These are phyloP conservation scores for Salix exigua DNA, from an alignment of 345 rosid species.

Conservation along the genomic window DNA sequence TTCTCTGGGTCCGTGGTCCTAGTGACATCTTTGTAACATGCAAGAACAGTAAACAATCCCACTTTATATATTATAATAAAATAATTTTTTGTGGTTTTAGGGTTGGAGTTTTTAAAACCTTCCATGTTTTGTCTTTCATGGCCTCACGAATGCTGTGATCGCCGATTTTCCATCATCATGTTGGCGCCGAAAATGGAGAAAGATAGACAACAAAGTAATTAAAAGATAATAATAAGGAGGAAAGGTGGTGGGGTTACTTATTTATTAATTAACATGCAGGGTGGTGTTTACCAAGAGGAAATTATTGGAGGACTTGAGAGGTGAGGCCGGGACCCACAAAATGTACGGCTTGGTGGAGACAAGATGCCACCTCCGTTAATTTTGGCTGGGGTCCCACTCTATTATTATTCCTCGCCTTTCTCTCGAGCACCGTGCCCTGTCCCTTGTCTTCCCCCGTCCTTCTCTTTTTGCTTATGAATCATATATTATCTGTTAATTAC, in stretches of 20 bases:
- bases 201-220: no score
- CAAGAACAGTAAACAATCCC: no score
- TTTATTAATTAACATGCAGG: neutral
- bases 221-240: neutral
- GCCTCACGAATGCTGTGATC: no score
- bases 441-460: neutral
- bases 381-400: slow-evolving; percentile 24
- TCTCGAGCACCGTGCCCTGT: slow-evolving; percentile 52
- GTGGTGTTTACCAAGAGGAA: neutral
- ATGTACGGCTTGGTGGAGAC: slow-evolving; percentile 34
- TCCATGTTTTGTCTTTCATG: no score
- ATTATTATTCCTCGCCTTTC: neutral
- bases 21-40: no score
- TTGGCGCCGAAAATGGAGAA: neutral
- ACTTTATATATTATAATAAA: no score
- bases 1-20: neutral
- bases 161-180: no score
- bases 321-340: slow-evolving; percentile 2
- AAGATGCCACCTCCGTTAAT: slow-evolving; percentile 57
- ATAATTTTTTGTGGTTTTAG: no score
- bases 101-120: no score
- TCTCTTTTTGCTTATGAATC: neutral
- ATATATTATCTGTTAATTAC: neutral
- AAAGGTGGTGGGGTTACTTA: neutral
- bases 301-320: neutral